These are phyloP conservation scores for Globisporangium iwayamae DNA, from an alignment of 352 stramenopile species.

Conservation along the genomic window DNA sequence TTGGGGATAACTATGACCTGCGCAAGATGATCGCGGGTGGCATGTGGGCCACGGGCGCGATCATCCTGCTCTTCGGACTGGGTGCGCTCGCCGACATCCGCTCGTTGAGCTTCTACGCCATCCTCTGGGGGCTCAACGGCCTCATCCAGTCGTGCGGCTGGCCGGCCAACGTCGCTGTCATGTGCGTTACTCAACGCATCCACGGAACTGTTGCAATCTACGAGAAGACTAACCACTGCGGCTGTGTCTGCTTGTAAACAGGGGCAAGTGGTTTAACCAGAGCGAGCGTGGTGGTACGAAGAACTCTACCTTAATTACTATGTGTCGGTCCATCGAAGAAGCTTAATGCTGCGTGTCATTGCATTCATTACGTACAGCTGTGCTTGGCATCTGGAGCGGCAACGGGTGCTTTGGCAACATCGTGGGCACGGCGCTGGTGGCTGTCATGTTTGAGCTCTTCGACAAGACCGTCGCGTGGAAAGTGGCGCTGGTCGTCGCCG, in stretches of 20 bases:
- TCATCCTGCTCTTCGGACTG: constrained; percentile 64
- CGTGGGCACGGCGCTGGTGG: constrained; percentile 85
- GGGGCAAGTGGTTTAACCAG: constrained; percentile 93
- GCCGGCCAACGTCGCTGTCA: constrained; percentile 73
- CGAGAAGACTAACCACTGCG: constrained; percentile 27
- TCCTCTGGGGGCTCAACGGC: constrained; percentile 71
- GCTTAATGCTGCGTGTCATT: not conserved
- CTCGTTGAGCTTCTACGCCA: constrained; percentile 64
- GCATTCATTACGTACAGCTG: constrained; percentile 29
- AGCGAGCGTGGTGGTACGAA: constrained; percentile 55
- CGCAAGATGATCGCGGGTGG: constrained; percentile 62
- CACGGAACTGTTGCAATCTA: constrained; percentile 42
- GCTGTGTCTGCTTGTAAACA: constrained; percentile 23
- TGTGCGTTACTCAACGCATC: constrained; percentile 51
- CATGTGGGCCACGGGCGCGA: constrained; percentile 60
- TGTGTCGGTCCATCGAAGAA: constrained; percentile 4
- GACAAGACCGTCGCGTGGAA: constrained; percentile 85
- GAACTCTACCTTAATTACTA: not conserved
- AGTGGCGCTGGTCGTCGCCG: constrained; percentile 86
- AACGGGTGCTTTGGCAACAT: constrained; percentile 97
- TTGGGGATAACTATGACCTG: constrained; percentile 70
- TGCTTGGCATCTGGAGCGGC: constrained; percentile 95
- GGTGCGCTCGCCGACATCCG: constrained; percentile 57
- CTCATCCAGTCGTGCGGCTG: constrained; percentile 81
- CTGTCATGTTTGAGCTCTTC: constrained; percentile 74